Evolutionary conservation across 306 rosid genomes (phyloP).

Genomic region (Nissolia schottii): DNA sequence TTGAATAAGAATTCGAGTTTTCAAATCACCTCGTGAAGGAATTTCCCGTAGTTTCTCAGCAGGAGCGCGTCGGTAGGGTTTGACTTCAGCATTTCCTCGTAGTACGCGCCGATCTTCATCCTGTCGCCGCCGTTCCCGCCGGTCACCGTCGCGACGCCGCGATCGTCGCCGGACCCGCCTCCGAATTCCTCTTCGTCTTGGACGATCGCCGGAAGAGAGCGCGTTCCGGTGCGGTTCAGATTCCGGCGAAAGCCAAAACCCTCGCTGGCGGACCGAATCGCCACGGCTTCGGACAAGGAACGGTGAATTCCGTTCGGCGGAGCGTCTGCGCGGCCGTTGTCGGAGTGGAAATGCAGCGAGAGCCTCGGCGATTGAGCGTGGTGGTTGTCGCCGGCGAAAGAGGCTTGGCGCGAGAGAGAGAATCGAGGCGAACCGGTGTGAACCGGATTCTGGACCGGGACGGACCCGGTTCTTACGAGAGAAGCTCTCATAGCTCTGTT

Average conservation of each 20-base stretch:
- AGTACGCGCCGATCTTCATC: slow-evolving; percentile 60
- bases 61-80: slow-evolving; percentile 77
- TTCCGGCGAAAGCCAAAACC: not conserved
- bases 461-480: slow-evolving; percentile 61
- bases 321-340: not conserved
- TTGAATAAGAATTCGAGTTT: not conserved
- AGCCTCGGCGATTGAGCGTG: slow-evolving; percentile 29
- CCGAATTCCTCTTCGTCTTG: slow-evolving; percentile 39
- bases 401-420: slow-evolving; percentile 31
- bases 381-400: slow-evolving; percentile 31
- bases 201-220: slow-evolving; percentile 19
- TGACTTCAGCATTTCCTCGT: slow-evolving; percentile 57
- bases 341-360: slow-evolving; percentile 39
- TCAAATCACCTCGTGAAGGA: slow-evolving; percentile 61
- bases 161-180: slow-evolving; percentile 13
- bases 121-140: slow-evolving; percentile 41
- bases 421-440: slow-evolving; percentile 27
- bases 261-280: not conserved
- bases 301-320: slow-evolving; percentile 22
- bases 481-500: slow-evolving; percentile 41
- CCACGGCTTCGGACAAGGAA: slow-evolving; percentile 33
- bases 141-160: not conserved
- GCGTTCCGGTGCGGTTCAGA: slow-evolving; percentile 13
- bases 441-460: slow-evolving; percentile 27
- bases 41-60: slow-evolving; percentile 78